Conservation (phyloP, 176 grass and related monocot genomes). For the Musa itinerans region DNA sequence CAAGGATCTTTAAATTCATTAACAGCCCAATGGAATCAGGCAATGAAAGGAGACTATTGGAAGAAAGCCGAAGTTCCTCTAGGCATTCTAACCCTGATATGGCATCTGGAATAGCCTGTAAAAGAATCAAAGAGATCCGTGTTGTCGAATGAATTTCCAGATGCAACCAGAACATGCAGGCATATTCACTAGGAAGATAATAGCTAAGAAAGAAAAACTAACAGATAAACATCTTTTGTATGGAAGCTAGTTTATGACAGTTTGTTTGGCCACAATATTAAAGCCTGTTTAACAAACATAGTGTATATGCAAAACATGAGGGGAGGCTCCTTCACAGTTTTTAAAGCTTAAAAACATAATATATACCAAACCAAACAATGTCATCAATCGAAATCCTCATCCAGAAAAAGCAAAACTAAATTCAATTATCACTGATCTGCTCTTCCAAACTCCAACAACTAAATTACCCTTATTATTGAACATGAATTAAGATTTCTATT, state of each 20-base stretch:
- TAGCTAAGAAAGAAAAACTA: background rate
- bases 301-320: too few relatives aligned
- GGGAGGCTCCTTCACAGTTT: too few relatives aligned
- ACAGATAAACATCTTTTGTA: background rate
- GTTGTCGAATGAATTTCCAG: background rate
- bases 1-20: slow-evolving; percentile 61
- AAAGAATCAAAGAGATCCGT: background rate
- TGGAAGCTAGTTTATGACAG: background rate
- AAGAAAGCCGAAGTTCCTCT: slow-evolving; percentile 55
- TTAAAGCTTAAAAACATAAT: too few relatives aligned
- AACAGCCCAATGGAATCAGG: slow-evolving; percentile 86
- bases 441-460: too few relatives aligned
- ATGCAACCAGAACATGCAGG: background rate
- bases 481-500: too few relatives aligned
- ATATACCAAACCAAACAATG: too few relatives aligned
- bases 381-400: too few relatives aligned
- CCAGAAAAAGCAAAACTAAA: too few relatives aligned
- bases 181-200: background rate
- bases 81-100: slow-evolving; percentile 62
- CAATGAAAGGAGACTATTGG: slow-evolving; percentile 53
- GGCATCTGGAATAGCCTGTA: slow-evolving; percentile 76
- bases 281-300: background rate
- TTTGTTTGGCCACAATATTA: background rate
- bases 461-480: too few relatives aligned
- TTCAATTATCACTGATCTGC: too few relatives aligned